phyloP scores from a whole-genome alignment of 805 yeast species.

The Wickerhamomyces chaumierensis region DNA sequence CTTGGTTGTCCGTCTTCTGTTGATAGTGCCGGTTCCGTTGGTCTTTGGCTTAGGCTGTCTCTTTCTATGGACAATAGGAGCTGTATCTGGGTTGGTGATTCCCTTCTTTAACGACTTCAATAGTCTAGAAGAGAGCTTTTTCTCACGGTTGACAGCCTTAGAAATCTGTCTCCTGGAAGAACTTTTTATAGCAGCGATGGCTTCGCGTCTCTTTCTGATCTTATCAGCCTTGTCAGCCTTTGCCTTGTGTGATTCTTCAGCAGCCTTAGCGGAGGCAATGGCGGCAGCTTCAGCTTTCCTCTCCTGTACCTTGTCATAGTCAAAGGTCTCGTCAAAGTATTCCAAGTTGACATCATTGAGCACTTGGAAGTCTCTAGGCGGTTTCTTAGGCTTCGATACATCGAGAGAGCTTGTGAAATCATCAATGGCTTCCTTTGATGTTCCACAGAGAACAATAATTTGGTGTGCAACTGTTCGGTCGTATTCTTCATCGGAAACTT shows the following conservation, averaged over 20 bases:
- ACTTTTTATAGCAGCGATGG: constrained; percentile 1
- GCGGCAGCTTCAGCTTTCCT: not conserved
- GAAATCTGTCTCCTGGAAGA: not conserved
- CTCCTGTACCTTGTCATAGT: constrained; percentile 1
- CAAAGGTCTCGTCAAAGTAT: constrained; percentile 1
- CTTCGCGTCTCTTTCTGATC: not conserved
- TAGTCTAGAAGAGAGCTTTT: not conserved
- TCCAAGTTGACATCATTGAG: not conserved
- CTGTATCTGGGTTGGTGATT: not conserved
- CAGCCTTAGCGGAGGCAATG: not conserved
- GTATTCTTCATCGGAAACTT: constrained; percentile 11
- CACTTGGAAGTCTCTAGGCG: not conserved
- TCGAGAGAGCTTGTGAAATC: constrained; percentile 2
- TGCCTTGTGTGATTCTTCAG: not conserved
- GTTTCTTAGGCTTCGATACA: not conserved
- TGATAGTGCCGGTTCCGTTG: not conserved
- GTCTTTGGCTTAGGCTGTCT: too few species aligned
- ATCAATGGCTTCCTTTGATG: constrained; percentile 14
- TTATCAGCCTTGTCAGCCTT: not conserved
- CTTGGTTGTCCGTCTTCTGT: constrained; percentile 11
- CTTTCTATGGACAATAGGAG: too few species aligned
- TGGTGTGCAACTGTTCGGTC: not conserved
- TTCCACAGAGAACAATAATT: constrained; percentile 15
- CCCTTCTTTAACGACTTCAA: not conserved
- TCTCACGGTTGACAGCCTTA: not conserved